Evolutionary conservation across 345 rosid genomes (phyloP).

Genomic region (Murraya koenigii): DNA sequence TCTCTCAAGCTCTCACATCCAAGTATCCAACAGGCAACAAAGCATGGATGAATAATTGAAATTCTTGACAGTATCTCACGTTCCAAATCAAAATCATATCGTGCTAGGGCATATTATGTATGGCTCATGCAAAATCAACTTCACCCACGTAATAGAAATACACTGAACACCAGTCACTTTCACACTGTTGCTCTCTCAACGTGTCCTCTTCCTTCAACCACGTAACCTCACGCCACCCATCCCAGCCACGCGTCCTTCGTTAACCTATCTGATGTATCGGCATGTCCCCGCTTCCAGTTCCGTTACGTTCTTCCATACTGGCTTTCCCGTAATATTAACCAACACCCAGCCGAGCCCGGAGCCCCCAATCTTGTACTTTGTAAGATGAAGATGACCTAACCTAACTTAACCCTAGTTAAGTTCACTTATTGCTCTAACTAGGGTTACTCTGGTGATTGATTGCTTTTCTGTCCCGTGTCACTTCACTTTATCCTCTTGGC

Average conservation of each 20-base stretch:
- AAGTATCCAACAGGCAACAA: too few species aligned
- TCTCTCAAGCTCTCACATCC: too few species aligned
- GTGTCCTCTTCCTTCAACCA: neutral
- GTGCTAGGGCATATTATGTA: too few species aligned
- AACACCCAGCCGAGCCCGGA: too few species aligned
- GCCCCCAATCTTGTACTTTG: neutral
- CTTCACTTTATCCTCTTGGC: slow-evolving; percentile 13
- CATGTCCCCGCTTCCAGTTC: neutral
- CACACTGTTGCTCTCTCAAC: neutral
- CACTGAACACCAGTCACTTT: neutral
- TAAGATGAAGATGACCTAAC: slow-evolving; percentile 8
- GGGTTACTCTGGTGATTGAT: neutral
- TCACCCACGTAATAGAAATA: neutral
- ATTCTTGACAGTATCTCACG: too few species aligned
- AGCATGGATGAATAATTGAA: too few species aligned
- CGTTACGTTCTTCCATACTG: neutral
- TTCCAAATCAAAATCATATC: too few species aligned
- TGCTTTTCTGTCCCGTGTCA: slow-evolving; percentile 16
- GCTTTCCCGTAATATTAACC: too few species aligned
- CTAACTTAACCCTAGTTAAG: neutral
- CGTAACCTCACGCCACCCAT: neutral
- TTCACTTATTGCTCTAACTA: neutral
- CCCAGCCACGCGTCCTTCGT: neutral
- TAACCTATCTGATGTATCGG: neutral
- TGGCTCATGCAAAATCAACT: too few species aligned